Base-by-base conservation (phyloP, 257 asterid genomes). In the Anisodus acutangulus region DNA sequence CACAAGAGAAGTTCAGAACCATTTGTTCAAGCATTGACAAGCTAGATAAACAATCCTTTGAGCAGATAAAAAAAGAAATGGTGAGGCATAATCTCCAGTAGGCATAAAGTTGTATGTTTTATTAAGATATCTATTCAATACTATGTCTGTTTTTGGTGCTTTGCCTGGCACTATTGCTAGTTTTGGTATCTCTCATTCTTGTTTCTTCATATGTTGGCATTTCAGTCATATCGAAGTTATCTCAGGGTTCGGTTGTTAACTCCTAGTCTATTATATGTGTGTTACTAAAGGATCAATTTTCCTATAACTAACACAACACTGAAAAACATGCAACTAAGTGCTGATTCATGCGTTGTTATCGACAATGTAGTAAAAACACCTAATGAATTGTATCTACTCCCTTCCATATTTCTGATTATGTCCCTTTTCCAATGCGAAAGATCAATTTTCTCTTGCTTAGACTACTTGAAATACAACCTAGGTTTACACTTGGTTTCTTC, bases 11-110 rank as follows among this genome's bases (percentile, higher is more conserved):
- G 82, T 93, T 93, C 80, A 91, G 99, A 89, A 92, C 94, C 53
- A 90, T 96, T 82, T 96, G 99, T 87, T 96, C 99, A 3, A 96
- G 98, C 89, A 96, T 96, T 84, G 99, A 96, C 90, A 96, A 96
- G 89, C 85, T 95, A 83, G 99, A 97, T 92, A 97, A 97, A 87
- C 98, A 90, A 88, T 80, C 98, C 3, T 97, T 97, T 88, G 98
- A 91, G 90, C 98, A 92, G 90, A 89, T 97, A 83, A 95, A 92
- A 86, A 93, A 85, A 88, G 99, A 96, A 93, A 93, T 97, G 98
- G 99, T 97, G 86, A 86, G 91, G 86, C 45, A 57, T 45, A 43
- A 17, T 69, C 87, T 86, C 13, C 45, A 55, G 22, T 78, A 26
- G 57, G 62, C 54, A 70, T 58, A 16, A 22, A 58, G 57, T 53